Conservation (phyloP, 176 grass and related monocot species). For the Oryza brachyantha region DNA sequence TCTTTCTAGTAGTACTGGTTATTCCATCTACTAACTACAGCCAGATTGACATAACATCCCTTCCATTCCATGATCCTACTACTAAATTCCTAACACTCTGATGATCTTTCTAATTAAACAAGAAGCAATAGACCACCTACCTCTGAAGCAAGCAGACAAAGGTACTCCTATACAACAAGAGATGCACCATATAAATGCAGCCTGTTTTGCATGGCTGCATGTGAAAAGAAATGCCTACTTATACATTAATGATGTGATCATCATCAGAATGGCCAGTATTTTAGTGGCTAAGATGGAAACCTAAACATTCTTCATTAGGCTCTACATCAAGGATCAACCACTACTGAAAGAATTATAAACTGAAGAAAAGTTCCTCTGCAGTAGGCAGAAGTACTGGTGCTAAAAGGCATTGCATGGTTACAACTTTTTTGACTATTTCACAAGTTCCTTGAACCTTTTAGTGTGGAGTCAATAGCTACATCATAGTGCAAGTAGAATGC, state of each 20-base stretch:
- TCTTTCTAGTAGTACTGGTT: not conserved
- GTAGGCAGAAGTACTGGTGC: not conserved
- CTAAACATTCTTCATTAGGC: not conserved
- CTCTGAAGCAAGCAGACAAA: not conserved
- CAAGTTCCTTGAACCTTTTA: not conserved
- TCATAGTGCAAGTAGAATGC: not conserved
- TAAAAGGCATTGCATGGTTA: not conserved
- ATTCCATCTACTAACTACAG: not conserved
- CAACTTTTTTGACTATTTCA: not conserved
- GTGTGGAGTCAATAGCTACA: conserved; percentile 4
- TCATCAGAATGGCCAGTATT: not conserved
- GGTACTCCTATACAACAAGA: not conserved
- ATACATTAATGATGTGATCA: not conserved
- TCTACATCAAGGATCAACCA: not conserved
- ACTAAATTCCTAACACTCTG: not conserved
- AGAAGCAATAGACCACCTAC: not conserved
- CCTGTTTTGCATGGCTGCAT: not conserved
- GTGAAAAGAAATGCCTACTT: not conserved
- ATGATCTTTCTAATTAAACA: not conserved
- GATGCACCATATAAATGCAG: not conserved
- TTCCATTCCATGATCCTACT: not conserved
- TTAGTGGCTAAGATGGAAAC: conserved; percentile 2
- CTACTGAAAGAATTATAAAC: not conserved
- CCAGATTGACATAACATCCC: conserved; percentile 29
- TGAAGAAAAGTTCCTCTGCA: not conserved